Percentiles rank a stretch among this genome's conserved stretches.
Evolutionary conservation across 1,139 yeast species (phyloP).

Genomic region (Geotrichum phurueaensis): DNA sequence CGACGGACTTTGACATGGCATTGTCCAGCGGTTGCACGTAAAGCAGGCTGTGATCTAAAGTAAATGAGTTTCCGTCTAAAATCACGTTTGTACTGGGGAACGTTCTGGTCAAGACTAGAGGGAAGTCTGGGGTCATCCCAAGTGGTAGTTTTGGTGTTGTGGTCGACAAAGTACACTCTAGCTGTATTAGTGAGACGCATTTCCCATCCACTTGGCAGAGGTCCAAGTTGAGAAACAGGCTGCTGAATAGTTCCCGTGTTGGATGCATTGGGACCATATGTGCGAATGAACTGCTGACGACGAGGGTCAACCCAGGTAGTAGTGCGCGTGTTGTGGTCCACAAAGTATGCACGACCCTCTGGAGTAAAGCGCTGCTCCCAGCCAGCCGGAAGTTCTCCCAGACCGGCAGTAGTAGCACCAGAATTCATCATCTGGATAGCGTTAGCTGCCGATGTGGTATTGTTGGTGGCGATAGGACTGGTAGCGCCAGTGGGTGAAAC

Average conservation of each 20-base stretch:
- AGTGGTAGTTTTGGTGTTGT: constrained; percentile 96
- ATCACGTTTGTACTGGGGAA: constrained; percentile 98
- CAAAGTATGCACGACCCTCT: constrained; percentile 96
- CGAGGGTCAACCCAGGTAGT: constrained; percentile 99
- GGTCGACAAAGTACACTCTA: constrained; percentile 96
- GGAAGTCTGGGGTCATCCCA: constrained; percentile 99
- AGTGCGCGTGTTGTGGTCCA: constrained; percentile 96
- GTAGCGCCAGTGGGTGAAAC: constrained; percentile 19
- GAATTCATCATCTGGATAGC: constrained; percentile 44
- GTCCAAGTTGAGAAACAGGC: constrained; percentile 97
- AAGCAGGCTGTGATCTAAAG: constrained; percentile 96
- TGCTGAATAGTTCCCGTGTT: constrained; percentile 39
- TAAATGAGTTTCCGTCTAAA: constrained; percentile 95
- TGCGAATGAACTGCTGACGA: constrained; percentile 95
- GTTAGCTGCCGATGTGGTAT: constrained; percentile 58
- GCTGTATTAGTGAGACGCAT: constrained; percentile 98
- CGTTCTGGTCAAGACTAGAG: constrained; percentile 93
- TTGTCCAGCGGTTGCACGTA: constrained; percentile 95
- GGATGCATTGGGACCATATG: constrained; percentile 50
- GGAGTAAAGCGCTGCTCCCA: constrained; percentile 99
- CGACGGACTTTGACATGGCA: constrained; percentile 97
- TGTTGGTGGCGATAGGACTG: constrained; percentile 43
- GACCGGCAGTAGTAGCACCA: constrained; percentile 90
- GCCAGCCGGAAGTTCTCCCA: constrained; percentile 95
- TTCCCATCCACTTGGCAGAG: constrained; percentile 98